Base-by-base conservation (phyloP, 305 asterid species). In the Solanum hybrid region DNA sequence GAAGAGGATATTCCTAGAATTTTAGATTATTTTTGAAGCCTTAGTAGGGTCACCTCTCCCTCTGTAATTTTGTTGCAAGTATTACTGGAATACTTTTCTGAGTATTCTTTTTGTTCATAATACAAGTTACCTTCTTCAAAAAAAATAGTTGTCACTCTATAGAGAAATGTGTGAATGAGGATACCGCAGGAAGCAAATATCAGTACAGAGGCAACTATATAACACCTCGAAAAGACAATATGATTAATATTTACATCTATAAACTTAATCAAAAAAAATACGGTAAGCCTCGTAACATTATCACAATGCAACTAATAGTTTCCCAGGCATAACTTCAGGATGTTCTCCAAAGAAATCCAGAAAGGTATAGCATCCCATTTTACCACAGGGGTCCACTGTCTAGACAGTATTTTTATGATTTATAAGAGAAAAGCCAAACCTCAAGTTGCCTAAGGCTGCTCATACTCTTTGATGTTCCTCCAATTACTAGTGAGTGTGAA, bases 401-500 rank as follows among this genome's bases (percentile, higher is more conserved):
- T 45, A 36, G 76, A 22, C 38, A n/a, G 36, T 88, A 79, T 36
- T 51, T 27, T 51, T 5, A 19, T 19, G 42, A 3, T 45, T 84
- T 29, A 86, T 82, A 42, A 73, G 40, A 73, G 22, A 69, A 60
- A 86, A 81, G 78, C 90, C 78, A 79, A 93, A 97, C 99, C 99
- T 95, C 98, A 87, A 97, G 98, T 93, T 97, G 98, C 95, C 98
- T 92, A 78, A 97, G 98, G 93, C 99, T 96, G 95, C 99, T 96
- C 99, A 97, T 96, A 94, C 90, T 95, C 92, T 96, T 98, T 78
- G 98, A 95, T 19, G 96, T 92, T 90, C 95, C 98, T 79, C 94
- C 93, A 64, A 90, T 92, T 35, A 90, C 94, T 82, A 96, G 93
- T 27, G 98, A 93, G 88, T 94, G 93, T 24, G 98, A 94, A 89